These are phyloP conservation scores for Suillus luteus DNA, from an alignment of 768 basidiomycete genomes.

Conservation along the genomic window DNA sequence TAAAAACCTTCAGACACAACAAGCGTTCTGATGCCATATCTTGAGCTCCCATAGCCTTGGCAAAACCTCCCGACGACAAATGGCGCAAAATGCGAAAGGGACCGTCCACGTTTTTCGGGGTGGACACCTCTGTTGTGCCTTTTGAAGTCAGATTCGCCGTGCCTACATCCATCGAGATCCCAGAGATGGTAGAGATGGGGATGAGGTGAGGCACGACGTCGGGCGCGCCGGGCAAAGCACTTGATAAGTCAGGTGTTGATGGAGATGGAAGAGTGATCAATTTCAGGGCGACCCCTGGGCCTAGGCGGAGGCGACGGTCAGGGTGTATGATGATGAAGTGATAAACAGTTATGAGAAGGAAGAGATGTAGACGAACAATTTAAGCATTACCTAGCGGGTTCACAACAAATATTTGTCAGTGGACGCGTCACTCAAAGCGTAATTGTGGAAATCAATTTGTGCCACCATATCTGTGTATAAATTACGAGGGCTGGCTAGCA, in stretches of 20 bases:
- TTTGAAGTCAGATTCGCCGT: background rate
- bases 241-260: background rate
- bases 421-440: too few species aligned
- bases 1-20: slow-evolving; percentile 43
- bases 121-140: background rate
- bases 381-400: too few species aligned
- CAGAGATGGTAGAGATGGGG: background rate
- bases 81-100: slow-evolving; percentile 25
- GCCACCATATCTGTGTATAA: too few species aligned
- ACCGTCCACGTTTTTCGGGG: slow-evolving; percentile 12
- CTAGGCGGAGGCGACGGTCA: slow-evolving; percentile 8
- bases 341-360: too few species aligned
- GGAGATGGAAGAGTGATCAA: slow-evolving; percentile 8
- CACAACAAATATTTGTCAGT: too few species aligned
- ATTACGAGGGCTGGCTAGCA: too few species aligned
- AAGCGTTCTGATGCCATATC: slow-evolving; percentile 32
- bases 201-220: background rate
- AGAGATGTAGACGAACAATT: too few species aligned
- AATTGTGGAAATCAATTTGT: too few species aligned
- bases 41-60: slow-evolving; percentile 23
- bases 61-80: slow-evolving; percentile 27
- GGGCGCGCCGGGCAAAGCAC: background rate
- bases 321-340: slow-evolving; percentile 15
- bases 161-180: background rate
- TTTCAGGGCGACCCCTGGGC: slow-evolving; percentile 13